Evolutionary conservation across 2,329 filamentous ascomycete species (phyloP), one percentile per base, ranked within the genome.

Genomic region (Trichoderma lentiforme): DNA sequence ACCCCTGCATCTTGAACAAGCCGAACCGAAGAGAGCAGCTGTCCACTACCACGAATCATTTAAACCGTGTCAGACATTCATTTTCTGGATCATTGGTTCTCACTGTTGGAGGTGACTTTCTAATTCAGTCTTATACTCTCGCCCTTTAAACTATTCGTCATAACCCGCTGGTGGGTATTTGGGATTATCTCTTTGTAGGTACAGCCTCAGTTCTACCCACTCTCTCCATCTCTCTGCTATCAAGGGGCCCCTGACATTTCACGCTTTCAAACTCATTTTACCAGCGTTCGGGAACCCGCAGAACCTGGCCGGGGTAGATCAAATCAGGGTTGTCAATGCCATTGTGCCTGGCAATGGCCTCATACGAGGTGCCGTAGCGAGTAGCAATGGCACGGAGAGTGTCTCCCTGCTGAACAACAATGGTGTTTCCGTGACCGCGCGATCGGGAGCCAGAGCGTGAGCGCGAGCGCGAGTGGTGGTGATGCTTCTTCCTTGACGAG

Each of bases 231-330:
- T 8, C 6, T 9, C 57, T 4, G 6, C 28, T 3, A 7, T 24
- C 57, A 47, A n/a, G 15, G n/a, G 9, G 39, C 9, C 36, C 18
- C 39, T 43, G 39, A 9, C 43, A 47, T 47, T 5, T 12, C 2
- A 53, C 24, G 47, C 21, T 3, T 53, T 21, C 58, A 18, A 51
- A 8, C 12, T 1, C 4, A 11, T 51, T 53, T 30, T 67, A 28
- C 56, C 56, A n/a, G 1, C 53, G 62, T 18, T 53, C 77, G 9
- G 82, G 82, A 0, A 84, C 71, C 68, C 80, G 76, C 3, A 84
- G 77, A 3, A 77, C 78, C 76, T 84, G 83, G 2, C 83, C 83
- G 0, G 83, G 82, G 72, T 82, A 82, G 72, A 84, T 84, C 76
- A 83, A 72, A 57, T 84, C 82, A 6, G 82, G 81, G 74, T 84